Percentiles rank a stretch among this genome's conserved stretches.
phyloP scores from a whole-genome alignment of 495 filamentous ascomycete genomes.

The Aspergillus panamensis region DNA sequence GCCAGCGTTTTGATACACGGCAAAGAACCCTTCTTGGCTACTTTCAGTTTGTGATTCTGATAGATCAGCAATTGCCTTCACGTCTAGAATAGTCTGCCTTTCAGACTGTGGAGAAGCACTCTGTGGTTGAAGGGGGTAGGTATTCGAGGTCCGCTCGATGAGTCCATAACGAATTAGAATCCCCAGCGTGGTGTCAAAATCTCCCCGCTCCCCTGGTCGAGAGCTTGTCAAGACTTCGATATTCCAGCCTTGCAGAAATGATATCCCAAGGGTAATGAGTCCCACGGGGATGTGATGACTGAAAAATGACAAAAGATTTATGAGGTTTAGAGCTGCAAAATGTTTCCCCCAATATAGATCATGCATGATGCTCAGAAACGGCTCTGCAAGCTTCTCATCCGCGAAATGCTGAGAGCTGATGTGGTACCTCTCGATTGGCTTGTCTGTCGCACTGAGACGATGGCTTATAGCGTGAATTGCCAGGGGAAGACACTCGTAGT shows the following conservation, averaged over 20 bases:
- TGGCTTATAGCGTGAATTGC: constrained; percentile 78
- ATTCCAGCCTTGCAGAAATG: constrained; percentile 51
- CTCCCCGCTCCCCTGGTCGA: constrained; percentile 51
- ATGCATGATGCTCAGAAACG: constrained; percentile 68
- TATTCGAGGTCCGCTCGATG: constrained; percentile 52
- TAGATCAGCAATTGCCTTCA: constrained; percentile 26
- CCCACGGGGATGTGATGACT: constrained; percentile 72
- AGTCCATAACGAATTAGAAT: constrained; percentile 68
- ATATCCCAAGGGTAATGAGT: constrained; percentile 63
- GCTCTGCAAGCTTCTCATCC: constrained; percentile 63
- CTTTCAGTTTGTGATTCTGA: constrained; percentile 44
- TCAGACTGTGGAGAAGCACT: constrained; percentile 25
- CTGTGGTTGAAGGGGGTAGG: constrained; percentile 40
- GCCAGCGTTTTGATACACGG: constrained; percentile 43
- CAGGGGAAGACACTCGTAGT: constrained; percentile 69
- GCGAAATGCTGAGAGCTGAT: constrained; percentile 60
- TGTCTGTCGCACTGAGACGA: constrained; percentile 65
- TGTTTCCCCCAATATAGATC: constrained; percentile 60
- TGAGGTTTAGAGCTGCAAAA: constrained; percentile 63
- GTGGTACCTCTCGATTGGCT: constrained; percentile 65
- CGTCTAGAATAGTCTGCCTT: constrained; percentile 21
- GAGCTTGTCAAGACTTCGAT: constrained; percentile 46
- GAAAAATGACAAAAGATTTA: constrained; percentile 72
- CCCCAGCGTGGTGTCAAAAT: constrained; percentile 65
- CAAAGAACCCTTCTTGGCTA: constrained; percentile 44